These are phyloP conservation scores for Aspergillus sclerotialis DNA, from an alignment of 2,329 filamentous ascomycete genomes.

Conservation along the genomic window DNA sequence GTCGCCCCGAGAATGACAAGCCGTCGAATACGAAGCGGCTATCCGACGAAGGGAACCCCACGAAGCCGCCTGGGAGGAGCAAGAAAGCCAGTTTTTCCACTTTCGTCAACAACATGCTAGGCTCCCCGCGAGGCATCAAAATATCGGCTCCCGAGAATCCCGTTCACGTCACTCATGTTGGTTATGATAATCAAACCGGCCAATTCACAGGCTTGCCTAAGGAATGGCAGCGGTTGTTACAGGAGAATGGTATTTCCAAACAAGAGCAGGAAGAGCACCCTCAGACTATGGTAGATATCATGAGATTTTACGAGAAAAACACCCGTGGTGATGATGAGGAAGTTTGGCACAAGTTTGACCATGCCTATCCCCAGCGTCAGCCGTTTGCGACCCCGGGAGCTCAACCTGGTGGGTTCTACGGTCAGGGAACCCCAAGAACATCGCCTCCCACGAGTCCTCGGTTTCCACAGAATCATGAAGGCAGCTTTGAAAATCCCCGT, in stretches of 20 bases:
- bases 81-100: conserved; percentile 87
- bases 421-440: conserved; percentile 55
- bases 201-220: conserved; percentile 95
- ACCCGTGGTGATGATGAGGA: conserved; percentile 78
- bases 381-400: conserved; percentile 32
- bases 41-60: conserved; percentile 67
- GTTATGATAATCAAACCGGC: conserved; percentile 91
- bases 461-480: conserved; percentile 82
- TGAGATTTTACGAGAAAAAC: conserved; percentile 95
- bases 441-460: conserved; percentile 78
- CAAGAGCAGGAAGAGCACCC: conserved; percentile 94
- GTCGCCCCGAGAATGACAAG: conserved; percentile 38
- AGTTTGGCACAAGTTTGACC: conserved; percentile 92
- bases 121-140: conserved; percentile 80
- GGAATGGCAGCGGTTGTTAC: conserved; percentile 94
- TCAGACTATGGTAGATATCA: conserved; percentile 89
- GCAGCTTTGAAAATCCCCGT: conserved; percentile 95
- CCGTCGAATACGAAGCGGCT: conserved; percentile 61
- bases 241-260: conserved; percentile 92
- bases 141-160: conserved; percentile 98
- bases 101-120: conserved; percentile 76
- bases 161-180: conserved; percentile 95
- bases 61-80: conserved; percentile 54
- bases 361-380: conserved; percentile 58
- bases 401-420: conserved; percentile 37